Base-by-base conservation (phyloP, 106 monocot genomes). In the Gastrodia elata region DNA sequence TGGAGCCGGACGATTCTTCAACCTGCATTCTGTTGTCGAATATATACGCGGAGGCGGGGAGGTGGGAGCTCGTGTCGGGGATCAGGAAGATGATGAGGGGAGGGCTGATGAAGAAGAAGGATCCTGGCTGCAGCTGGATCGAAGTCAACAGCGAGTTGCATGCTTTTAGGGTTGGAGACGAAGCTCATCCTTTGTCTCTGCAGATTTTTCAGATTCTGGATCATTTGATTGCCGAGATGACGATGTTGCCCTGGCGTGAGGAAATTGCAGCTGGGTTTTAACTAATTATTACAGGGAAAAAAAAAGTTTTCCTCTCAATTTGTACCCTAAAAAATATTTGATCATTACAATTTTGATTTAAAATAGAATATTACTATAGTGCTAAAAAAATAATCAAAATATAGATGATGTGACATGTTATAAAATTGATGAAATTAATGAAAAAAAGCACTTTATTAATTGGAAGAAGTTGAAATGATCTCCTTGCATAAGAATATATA, bases 111-210 rank as follows among this genome's bases (percentile, higher is more conserved):
- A 97, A 92, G 70, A 97, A 92, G 70, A 92, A 97, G 72, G 96
- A 92, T 48, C 92, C 92, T 18, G 96, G 96, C 14, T 97, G 96
- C 68, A 97, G 96, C 44, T 97, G 96, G 96, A 84, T 97, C 79
- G 89, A 97, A 64, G 81, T 92, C 24, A 77, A 79, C 68, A 84
- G 72, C 44, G 82, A 86, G 68, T 86, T 84, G 78, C 89, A 89
- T 46, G 28, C 77, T 38, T 97, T 97, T 39, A 72, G 92, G 68
- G 81, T 80, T 4, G 90, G 90, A 38, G 96, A 97, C 39, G 80
- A 78, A 74, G 86, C 72, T 69, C 92, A 88, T 28, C 84, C 82
- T 26, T 87, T 43, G 65, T 83, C 80, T 24, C 13, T 34, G n/a
- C 83, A 83, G 64, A 83, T 92, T 34, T 83, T 87, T 52, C 55